phyloP scores from a whole-genome alignment of 768 basidiomycete species.

The Mycena galericulata region DNA sequence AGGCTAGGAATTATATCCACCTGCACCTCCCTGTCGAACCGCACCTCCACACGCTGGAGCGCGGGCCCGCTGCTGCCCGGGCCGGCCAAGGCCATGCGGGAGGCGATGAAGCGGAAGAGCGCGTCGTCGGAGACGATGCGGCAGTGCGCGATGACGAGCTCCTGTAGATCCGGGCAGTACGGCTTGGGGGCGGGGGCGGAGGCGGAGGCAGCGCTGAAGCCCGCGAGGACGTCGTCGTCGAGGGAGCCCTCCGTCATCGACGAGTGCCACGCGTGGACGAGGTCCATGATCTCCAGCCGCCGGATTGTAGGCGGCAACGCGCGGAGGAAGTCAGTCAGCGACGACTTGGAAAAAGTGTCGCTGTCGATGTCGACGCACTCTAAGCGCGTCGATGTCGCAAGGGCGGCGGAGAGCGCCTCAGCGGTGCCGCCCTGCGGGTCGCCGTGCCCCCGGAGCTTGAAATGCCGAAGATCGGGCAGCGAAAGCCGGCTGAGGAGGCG shows the following conservation, averaged over 20 bases:
- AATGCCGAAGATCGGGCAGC: constrained; percentile 3
- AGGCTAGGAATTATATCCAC: not conserved
- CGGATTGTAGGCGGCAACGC: constrained; percentile 11
- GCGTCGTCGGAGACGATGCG: constrained; percentile 8
- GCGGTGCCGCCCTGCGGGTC: not conserved
- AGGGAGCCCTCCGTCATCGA: not conserved
- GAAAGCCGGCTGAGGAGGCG: constrained; percentile 10
- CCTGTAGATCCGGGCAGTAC: not conserved
- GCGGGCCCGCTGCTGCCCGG: too few relatives aligned
- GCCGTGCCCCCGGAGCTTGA: not conserved
- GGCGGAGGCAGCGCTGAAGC: not conserved
- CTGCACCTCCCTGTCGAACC: not conserved
- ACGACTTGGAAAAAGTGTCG: not conserved
- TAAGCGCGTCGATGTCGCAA: constrained; percentile 9
- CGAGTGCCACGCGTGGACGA: not conserved
- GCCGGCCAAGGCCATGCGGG: not conserved
- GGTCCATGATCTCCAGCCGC: not conserved
- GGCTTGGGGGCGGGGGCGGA: not conserved
- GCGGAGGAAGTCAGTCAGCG: constrained; percentile 8
- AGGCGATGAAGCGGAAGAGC: not conserved
- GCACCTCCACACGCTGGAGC: not conserved
- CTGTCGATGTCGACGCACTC: constrained; percentile 11
- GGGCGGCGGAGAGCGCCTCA: not conserved
- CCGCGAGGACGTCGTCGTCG: constrained; percentile 8
- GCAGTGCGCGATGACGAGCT: not conserved